Base-by-base conservation (phyloP, 495 filamentous ascomycete species). In the Patellaria atrata region DNA sequence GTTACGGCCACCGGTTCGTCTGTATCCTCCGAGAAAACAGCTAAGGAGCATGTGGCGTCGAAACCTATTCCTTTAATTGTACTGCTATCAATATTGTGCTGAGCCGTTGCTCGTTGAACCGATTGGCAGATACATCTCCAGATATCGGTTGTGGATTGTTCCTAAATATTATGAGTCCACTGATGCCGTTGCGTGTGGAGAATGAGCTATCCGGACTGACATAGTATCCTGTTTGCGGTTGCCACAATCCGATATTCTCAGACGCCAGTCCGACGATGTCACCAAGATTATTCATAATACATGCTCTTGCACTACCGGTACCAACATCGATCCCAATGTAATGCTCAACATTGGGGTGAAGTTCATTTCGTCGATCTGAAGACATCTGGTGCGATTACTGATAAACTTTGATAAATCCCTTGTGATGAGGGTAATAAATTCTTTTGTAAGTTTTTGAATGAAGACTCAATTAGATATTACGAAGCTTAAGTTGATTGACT, bases 121-220 rank as follows among this genome's bases (percentile, higher is more conserved):
- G 81, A 85, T 33, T 63, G 58, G 53, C 83, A 89, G 52, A 97
- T 89, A 52, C 80, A 79, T 30, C 70, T 66, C 89, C 89, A 97
- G 45, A 96, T 96, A 57, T 97, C 83, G 31, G 70, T 79, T 1
- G 89, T 97, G 12, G 87, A 94, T 86, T 97, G 89, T 64, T 97
- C 89, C 83, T 92, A 39, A n/a, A 12, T 12, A 21, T 2, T 22
- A 23, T 43, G 15, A 32, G 16, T 60, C 34, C 14, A 31, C 10
- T 18, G 12, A 20, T 10, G 20, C 40, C 22, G 37, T 29, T 44
- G 22, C 27, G 23, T 34, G 27, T 22, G 13, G 37, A 33, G n/a
- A 25, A 12, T 7, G 15, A 31, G 10, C 10, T 16, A 12, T 14
- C 14, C 14, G 9, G 14, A 9, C 3, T 31, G 55, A 83, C 84